Evolutionary conservation across 106 monocot species (phyloP).

Genomic region (Dendrobium chrysotoxum): DNA sequence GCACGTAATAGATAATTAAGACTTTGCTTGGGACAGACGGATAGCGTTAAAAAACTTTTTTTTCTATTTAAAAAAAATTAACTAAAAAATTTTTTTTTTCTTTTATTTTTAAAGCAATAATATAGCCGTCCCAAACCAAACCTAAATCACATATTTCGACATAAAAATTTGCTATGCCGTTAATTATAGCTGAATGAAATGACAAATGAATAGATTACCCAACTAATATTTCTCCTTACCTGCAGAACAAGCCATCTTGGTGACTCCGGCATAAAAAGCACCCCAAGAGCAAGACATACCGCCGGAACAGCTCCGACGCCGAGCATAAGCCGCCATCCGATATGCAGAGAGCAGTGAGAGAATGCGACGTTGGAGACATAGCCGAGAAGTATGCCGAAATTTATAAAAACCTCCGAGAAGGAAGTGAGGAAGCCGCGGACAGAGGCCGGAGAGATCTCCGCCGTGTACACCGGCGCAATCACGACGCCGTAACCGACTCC

Average conservation of each 20-base stretch:
- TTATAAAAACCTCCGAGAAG: constrained; percentile 39
- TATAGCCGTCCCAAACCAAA: too few species aligned
- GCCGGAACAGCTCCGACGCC: constrained; percentile 20
- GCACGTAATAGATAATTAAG: too few species aligned
- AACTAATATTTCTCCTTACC: background rate
- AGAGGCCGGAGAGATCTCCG: constrained; percentile 36
- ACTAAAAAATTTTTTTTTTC: too few species aligned
- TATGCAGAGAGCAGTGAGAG: background rate
- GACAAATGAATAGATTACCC: too few species aligned
- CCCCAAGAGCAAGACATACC: constrained; percentile 11
- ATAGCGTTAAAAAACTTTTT: too few species aligned
- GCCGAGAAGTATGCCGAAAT: constrained; percentile 31
- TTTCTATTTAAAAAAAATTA: too few species aligned
- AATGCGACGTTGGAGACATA: constrained; percentile 20
- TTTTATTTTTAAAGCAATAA: too few species aligned
- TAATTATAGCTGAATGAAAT: too few species aligned
- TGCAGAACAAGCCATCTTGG: constrained; percentile 61
- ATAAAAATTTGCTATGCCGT: too few species aligned
- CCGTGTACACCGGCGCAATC: constrained; percentile 63
- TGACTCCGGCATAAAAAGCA: constrained; percentile 50
- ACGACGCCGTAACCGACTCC: constrained; percentile 68
- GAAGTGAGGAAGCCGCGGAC: constrained; percentile 34
- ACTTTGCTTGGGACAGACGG: too few species aligned
- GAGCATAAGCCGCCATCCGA: constrained; percentile 22
- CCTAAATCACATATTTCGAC: too few species aligned